Base-by-base conservation (phyloP, 331 rosid species). In the Stylosanthes scabra region DNA sequence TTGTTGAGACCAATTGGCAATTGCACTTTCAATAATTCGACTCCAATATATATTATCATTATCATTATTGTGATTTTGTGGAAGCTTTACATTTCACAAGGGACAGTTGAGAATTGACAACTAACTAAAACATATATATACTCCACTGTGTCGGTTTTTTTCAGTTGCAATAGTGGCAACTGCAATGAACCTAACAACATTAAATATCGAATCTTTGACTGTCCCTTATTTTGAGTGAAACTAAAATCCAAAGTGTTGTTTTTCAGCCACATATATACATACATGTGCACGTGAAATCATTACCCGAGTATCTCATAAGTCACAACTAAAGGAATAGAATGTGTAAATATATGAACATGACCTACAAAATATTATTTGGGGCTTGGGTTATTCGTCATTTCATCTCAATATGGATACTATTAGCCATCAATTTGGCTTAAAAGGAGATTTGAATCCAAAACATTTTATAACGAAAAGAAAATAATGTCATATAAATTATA, bases 181-280 rank as follows among this genome's bases (percentile, higher is more conserved):
- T 62, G 61, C 7, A 40, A 15, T 12, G 0, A n/a, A 40, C 9
- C 54, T 31, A 34, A 34, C 39, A 34, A 34, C 39, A 31, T 11
- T 68, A 39, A 47, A 47, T 44, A n/a, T 4, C 28, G 50, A 60
- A 72, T 72, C 61, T 59, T 72, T 72, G 77, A 72, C 68, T 47
- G n/a, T 46, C 44, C 58, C 14, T 27, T 59, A 14, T 10, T 57
- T 56, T 41, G 8, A 39, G 28, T 8, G 47, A 11, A 39, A 39
- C 28, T n/a, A 4, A 28, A 70, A 70, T 55, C 63, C 54, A 55
- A 15, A 56, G 15, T 55, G 42, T 56, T 10, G 27, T 41, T 70
- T 70, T 27, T 46, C 39, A 70, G 54, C 55, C 55, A 50, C 55
- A 50, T 13, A 27, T 28, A 70, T 13, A 50, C 55, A 50, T 13